Base-by-base conservation (phyloP, 345 rosid species). In the Arabidopsis suecica region DNA sequence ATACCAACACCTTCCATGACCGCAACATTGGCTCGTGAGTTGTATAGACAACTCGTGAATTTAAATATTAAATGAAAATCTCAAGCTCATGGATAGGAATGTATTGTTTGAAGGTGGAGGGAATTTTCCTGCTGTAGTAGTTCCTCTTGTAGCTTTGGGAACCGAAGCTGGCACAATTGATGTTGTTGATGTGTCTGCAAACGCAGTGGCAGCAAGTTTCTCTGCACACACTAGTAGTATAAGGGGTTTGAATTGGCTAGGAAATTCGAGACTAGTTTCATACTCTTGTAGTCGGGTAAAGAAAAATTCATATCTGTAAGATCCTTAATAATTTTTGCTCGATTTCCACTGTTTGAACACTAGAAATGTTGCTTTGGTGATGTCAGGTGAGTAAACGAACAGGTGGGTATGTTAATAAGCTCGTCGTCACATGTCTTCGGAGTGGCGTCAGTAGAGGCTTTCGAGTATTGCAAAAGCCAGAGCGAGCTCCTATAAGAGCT, bases 111-210 rank as follows among this genome's bases (percentile, higher is more conserved):
- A 69, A 91, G 97, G 95, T 81, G 95, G 97, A 65, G 98, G 96
- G 56, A 89, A 83, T 73, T 71, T 73, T 81, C 91, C 98, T 58
- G 91, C 98, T 54, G 84, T 86, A 42, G 89, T 93, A 71, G 93
- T 93, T 80, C 96, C 97, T 34, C 83, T 93, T 72, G 93, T 93
- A 69, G 97, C 97, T 82, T 79, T 93, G 81, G 98, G 97, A 79
- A 90, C 97, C 75, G 90, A 88, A 78, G 84, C 80, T 69, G 96
- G 97, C 64, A 85, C 88, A 61, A 67, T 90, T 72, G 96, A 93
- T 78, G 83, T 89, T 61, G 81, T 93, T 57, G 97, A 93, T 83
- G 95, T 93, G 73, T 88, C 88, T 71, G 97, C 95, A 73, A 90
- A 88, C 83, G 86, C 96, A 38, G 89, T 93, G 51, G 82, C 97